Evolutionary conservation across 768 basidiomycete genomes (phyloP).

Genomic region (Leucosporidium creatinivorum): DNA sequence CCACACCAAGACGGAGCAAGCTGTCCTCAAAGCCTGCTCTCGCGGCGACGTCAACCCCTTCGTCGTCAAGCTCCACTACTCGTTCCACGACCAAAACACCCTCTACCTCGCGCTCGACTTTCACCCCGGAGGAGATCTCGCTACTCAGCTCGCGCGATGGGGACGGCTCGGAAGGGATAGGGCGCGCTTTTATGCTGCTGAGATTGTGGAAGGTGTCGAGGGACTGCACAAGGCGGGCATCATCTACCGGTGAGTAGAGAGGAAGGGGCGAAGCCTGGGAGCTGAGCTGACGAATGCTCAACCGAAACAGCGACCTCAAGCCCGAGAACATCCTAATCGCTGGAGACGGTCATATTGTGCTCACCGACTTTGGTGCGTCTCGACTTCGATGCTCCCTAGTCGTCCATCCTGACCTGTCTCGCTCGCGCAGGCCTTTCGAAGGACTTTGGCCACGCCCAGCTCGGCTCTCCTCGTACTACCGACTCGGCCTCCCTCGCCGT

Average conservation of each 20-base stretch:
- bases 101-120: slow-evolving; percentile 97
- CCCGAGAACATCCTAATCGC: slow-evolving; percentile 68
- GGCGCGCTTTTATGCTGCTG: slow-evolving; percentile 92
- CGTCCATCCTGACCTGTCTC: background rate
- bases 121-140: slow-evolving; percentile 91
- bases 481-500: background rate
- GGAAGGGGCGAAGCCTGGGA: too few species aligned
- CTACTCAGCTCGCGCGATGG: slow-evolving; percentile 94
- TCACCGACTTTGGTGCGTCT: slow-evolving; percentile 79
- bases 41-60: slow-evolving; percentile 75
- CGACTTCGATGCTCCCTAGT: too few species aligned
- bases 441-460: slow-evolving; percentile 61
- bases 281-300: background rate
- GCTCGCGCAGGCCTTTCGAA: slow-evolving; percentile 54
- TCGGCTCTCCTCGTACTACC: background rate
- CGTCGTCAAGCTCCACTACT: slow-evolving; percentile 92
- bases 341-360: slow-evolving; percentile 86
- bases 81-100: slow-evolving; percentile 63
- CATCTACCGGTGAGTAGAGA: slow-evolving; percentile 60
- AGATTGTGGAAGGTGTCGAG: slow-evolving; percentile 90
- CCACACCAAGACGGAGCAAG: slow-evolving; percentile 93
- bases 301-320: slow-evolving; percentile 27
- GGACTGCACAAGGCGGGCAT: slow-evolving; percentile 89
- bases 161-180: slow-evolving; percentile 86
- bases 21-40: slow-evolving; percentile 88